A percentile compares a stretch with the other conserved stretches of the same genome.
Conservation (phyloP, 2,329 filamentous ascomycete species). For the Calonectria honghensis region DNA sequence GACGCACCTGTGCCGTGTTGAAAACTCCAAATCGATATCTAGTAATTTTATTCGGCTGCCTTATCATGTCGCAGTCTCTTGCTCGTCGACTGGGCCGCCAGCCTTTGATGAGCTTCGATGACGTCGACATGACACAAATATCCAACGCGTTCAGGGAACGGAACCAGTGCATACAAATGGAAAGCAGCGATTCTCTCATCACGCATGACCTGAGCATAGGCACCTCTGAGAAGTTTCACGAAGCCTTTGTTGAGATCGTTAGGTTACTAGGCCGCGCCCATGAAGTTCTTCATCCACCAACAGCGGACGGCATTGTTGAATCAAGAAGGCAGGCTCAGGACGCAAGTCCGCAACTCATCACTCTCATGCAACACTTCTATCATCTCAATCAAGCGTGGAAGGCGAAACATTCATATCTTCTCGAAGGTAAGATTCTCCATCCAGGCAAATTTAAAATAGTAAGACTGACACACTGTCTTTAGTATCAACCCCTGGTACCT, state of each 20-base stretch:
- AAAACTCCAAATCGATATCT: slow-evolving; percentile 28
- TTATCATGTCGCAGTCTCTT: slow-evolving; percentile 36
- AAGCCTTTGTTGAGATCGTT: slow-evolving; percentile 34
- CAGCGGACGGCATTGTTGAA: slow-evolving; percentile 22
- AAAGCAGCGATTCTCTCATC: not conserved
- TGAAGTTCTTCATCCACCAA: slow-evolving; percentile 36
- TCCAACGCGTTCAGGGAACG: slow-evolving; percentile 27
- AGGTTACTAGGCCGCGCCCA: slow-evolving; percentile 18
- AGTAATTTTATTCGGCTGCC: not conserved
- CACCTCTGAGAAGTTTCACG: slow-evolving; percentile 23
- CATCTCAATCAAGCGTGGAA: slow-evolving; percentile 31
- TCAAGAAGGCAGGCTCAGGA: not conserved
- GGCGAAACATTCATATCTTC: not conserved
- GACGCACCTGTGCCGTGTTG: slow-evolving; percentile 11
- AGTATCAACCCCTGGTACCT: not conserved
- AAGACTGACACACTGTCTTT: not conserved
- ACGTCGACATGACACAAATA: slow-evolving; percentile 32
- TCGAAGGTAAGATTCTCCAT: not conserved
- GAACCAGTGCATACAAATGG: slow-evolving; percentile 10
- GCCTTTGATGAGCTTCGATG: slow-evolving; percentile 27
- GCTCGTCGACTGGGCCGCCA: slow-evolving; percentile 30
- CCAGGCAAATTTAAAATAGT: not conserved
- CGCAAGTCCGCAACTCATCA: not conserved
- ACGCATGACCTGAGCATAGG: slow-evolving; percentile 20
- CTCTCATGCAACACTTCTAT: slow-evolving; percentile 31